phyloP scores from a whole-genome alignment of 495 filamentous ascomycete genomes.

The Hypoxylon lienhwacheense region DNA sequence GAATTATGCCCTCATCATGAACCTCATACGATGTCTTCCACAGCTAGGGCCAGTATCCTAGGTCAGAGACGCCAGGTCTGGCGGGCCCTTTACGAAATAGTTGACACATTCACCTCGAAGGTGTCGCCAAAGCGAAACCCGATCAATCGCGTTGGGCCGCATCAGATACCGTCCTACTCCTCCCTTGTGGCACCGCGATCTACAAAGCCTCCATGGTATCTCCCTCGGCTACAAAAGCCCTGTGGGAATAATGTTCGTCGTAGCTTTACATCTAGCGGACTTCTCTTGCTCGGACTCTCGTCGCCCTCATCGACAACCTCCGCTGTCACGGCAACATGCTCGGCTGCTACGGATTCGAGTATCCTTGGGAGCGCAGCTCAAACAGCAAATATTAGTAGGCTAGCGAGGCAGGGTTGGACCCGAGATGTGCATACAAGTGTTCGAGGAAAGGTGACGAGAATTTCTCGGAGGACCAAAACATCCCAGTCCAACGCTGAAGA shows the following conservation, averaged over 20 bases:
- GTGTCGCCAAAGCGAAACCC: slow-evolving; percentile 37
- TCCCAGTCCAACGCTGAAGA: slow-evolving; percentile 28
- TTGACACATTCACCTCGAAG: slow-evolving; percentile 40
- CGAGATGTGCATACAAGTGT: slow-evolving; percentile 34
- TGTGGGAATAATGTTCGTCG: slow-evolving; percentile 40
- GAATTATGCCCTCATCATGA: slow-evolving; percentile 36
- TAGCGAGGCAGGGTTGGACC: slow-evolving; percentile 45
- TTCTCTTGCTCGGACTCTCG: slow-evolving; percentile 44
- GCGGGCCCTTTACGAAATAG: slow-evolving; percentile 48
- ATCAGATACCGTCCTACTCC: slow-evolving; percentile 25
- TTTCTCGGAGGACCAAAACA: slow-evolving; percentile 45
- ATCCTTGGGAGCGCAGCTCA: slow-evolving; percentile 38
- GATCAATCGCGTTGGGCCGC: slow-evolving; percentile 20
- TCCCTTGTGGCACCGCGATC: slow-evolving; percentile 21
- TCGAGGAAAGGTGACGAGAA: slow-evolving; percentile 32
- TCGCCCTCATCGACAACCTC: slow-evolving; percentile 45
- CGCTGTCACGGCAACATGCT: slow-evolving; percentile 46
- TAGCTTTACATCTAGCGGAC: slow-evolving; percentile 49
- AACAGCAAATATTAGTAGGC: slow-evolving; percentile 42
- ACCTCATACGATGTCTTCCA: slow-evolving; percentile 48
- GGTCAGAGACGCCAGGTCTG: slow-evolving; percentile 50
- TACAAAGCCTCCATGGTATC: slow-evolving; percentile 31
- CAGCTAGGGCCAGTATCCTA: slow-evolving; percentile 48
- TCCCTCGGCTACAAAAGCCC: slow-evolving; percentile 21
- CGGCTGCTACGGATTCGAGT: slow-evolving; percentile 45